Evolutionary conservation across 192 early-diverging fungal genomes (phyloP), one percentile per base, ranked within the genome.

Genomic region (Chytriomyces sp.): DNA sequence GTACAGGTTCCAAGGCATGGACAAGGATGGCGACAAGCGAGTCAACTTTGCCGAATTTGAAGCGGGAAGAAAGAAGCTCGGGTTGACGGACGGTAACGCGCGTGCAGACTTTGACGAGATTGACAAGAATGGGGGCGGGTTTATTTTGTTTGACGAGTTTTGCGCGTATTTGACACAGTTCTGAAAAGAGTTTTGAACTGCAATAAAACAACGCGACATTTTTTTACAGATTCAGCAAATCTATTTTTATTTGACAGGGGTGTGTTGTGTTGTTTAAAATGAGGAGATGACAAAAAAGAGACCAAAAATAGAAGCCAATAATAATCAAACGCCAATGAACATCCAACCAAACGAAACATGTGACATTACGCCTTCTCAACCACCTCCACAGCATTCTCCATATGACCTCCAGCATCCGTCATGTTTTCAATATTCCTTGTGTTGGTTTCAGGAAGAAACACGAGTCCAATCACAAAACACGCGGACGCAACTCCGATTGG

Each of bases 121-220:
- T 24, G 80, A 81, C 61, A 79, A 64, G 46, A 81, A 81, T 50
- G 35, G 68, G n/a, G 80, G 80, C 8, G 80, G 80, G 10, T 74
- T 61, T 59, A 69, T 81, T 23, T 70, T 81, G 0, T 81, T 81
- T 66, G 77, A 81, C n/a, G 80, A 81, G 76, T 67, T 81, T 9
- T 26, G 75, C 57, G 61, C 48, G n/a, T 45, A 53, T 75, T 20
- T 78, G 13, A 57, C 75, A 35, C 71, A 28, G 1, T 18, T 60
- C 46, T 57, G 13, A 20, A 2, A 57, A n/a, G 1, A 0, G 4
- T 35, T 35, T 35, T 35, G 35, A 35, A 35, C 35, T 4, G n/a
- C 35, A 35, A 35, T 35, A 35, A 35, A 35, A 35, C 35, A 4
- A 1, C 35, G 35, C 35, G 35, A 35, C 4, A 35, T 4, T 35